Base-by-base conservation (phyloP, 371 early-diverging fungal species). In the Choanephora cucurbitarum region DNA sequence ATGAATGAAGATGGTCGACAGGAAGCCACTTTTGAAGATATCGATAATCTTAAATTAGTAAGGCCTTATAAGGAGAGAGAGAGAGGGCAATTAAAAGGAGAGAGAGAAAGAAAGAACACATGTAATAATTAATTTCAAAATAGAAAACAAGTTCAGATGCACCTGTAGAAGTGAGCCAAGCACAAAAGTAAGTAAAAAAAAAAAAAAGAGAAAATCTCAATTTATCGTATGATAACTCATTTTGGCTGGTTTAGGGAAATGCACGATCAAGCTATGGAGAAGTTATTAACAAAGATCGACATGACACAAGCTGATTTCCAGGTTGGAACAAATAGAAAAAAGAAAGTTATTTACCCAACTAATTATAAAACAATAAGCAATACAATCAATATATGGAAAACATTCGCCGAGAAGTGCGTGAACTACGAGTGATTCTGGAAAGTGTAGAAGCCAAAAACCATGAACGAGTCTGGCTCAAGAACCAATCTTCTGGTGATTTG, bases 381-480 rank as follows among this genome's bases (percentile, higher is more conserved):
- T 86, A 74, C 58, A 81, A 73, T 65, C 61, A 69, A 31, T 83
- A 80, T 57, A 79, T 84, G 72, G 80, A 80, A 41, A 84, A 85
- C 44, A 75, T 87, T 7, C 77, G 84, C 31, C 83, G 85, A 17
- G 90, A 92, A 63, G 81, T 91, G 18, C 83, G 87, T 8, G 90
- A 89, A 51, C 77, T 93, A 2, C 80, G 89, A n/a, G 91, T 85
- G 4, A 83, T 92, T 37, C 61, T 93, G 8, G 90, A 89, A 61
- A 79, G 87, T 15, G 83, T 86, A 21, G 91, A 92, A 59, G 87
- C 91, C 44, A 91, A 90, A 69, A 82, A 87, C 55, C 89, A 90
- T 63, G 92, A 93, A 60, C 82, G 91, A 10, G 87, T 91, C 8
- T 93, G 93, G 92, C 76, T 90, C 32, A 86, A 84, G 58, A 89